Evolutionary conservation across 345 rosid species (phyloP).

Genomic region (Laguncularia racemosa): DNA sequence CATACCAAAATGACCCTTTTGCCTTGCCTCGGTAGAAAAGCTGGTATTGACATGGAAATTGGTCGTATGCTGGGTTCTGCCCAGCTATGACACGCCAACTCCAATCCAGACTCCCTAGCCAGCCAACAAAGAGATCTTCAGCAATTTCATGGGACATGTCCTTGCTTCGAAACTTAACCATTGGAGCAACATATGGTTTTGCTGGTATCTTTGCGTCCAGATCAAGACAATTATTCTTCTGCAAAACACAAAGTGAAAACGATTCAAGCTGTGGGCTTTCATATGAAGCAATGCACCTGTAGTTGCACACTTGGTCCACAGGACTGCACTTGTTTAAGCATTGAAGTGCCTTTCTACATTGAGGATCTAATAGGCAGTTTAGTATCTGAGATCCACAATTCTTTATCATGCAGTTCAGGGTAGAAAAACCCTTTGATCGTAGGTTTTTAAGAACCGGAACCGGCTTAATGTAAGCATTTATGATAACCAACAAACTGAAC

Average conservation of each 20-base stretch:
- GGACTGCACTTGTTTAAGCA: constrained; percentile 91
- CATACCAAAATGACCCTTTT: constrained; percentile 89
- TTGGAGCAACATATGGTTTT: constrained; percentile 58
- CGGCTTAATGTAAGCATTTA: constrained; percentile 79
- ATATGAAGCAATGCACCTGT: constrained; percentile 89
- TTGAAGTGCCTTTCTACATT: constrained; percentile 86
- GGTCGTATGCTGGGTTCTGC: constrained; percentile 94
- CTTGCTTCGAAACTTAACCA: constrained; percentile 54
- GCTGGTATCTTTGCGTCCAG: constrained; percentile 74
- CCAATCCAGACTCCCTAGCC: constrained; percentile 75
- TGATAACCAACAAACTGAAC: constrained; percentile 70
- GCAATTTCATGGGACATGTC: constrained; percentile 57
- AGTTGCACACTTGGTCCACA: constrained; percentile 88
- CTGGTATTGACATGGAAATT: constrained; percentile 93
- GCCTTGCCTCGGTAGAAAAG: constrained; percentile 88
- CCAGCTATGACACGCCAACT: constrained; percentile 96
- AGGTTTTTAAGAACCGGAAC: constrained; percentile 70
- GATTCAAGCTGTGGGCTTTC: constrained; percentile 82
- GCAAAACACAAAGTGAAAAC: constrained; percentile 77
- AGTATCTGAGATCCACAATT: constrained; percentile 83
- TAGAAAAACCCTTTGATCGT: constrained; percentile 84
- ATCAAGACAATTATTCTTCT: constrained; percentile 80
- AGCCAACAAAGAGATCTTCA: constrained; percentile 88
- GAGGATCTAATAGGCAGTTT: constrained; percentile 76
- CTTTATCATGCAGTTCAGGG: constrained; percentile 73